These are phyloP conservation scores for Candida odintsovae DNA, from an alignment of 805 yeast genomes.

Conservation along the genomic window DNA sequence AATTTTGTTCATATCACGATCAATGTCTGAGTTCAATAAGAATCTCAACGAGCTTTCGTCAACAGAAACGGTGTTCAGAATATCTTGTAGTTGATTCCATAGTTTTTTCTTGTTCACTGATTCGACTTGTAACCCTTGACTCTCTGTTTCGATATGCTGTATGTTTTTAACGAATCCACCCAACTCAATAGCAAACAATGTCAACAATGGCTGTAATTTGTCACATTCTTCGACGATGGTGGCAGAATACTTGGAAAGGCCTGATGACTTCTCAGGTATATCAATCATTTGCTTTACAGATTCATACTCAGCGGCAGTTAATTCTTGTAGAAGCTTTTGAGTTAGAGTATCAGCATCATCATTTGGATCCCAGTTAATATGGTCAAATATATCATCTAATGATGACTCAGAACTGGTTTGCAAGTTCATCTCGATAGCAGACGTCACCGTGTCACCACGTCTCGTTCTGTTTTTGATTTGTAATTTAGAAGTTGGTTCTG, in stretches of 20 bases:
- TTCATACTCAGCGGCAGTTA: slow-evolving; percentile 55
- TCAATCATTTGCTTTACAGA: slow-evolving; percentile 53
- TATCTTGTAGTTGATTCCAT: slow-evolving; percentile 61
- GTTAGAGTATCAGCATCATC: slow-evolving; percentile 60
- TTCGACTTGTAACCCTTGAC: slow-evolving; percentile 78
- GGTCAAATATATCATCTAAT: slow-evolving; percentile 66
- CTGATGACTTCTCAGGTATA: slow-evolving; percentile 38
- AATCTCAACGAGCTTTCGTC: slow-evolving; percentile 47
- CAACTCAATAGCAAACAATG: slow-evolving; percentile 54
- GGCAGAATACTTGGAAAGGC: slow-evolving; percentile 36
- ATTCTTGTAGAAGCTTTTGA: slow-evolving; percentile 50
- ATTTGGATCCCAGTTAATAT: slow-evolving; percentile 66
- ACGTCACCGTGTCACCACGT: slow-evolving; percentile 25
- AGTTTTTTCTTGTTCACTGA: slow-evolving; percentile 75
- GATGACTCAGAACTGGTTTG: slow-evolving; percentile 20
- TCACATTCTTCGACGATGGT: slow-evolving; percentile 48
- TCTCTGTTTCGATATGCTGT: slow-evolving; percentile 62
- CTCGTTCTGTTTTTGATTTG: slow-evolving; percentile 8
- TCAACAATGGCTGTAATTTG: slow-evolving; percentile 46
- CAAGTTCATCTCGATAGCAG: slow-evolving; percentile 27
- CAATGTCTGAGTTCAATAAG: slow-evolving; percentile 43
- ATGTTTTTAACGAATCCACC: slow-evolving; percentile 64
- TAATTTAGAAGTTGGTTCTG: slow-evolving; percentile 8
- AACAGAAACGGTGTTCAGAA: slow-evolving; percentile 65
- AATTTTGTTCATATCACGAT: slow-evolving; percentile 40